These are phyloP conservation scores for Beauveria sp. DNA, from an alignment of 2,329 filamentous ascomycete species.

Conservation along the genomic window DNA sequence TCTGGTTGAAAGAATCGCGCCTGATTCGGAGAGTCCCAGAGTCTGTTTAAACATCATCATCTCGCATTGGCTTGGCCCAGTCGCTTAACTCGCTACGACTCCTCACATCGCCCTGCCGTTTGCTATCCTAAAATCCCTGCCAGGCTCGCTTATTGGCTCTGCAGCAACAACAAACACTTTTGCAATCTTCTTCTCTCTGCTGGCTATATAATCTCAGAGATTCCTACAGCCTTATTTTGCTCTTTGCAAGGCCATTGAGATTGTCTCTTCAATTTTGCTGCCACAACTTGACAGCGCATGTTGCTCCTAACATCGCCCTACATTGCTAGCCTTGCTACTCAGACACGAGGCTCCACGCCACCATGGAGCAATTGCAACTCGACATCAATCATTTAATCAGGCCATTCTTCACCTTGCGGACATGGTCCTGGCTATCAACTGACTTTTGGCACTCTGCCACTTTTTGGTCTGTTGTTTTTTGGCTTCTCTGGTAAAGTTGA, in stretches of 20 bases:
- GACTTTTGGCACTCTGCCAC: slow-evolving; percentile 34
- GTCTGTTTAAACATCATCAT: neutral
- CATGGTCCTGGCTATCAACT: slow-evolving; percentile 20
- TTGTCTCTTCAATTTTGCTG: neutral
- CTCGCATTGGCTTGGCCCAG: neutral
- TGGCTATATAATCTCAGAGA: neutral
- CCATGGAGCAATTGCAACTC: neutral
- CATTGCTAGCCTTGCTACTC: neutral
- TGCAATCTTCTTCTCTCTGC: neutral
- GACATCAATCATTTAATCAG: neutral
- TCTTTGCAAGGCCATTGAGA: neutral
- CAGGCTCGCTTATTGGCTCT: slow-evolving; percentile 7
- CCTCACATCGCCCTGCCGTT: slow-evolving; percentile 6
- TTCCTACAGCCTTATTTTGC: neutral
- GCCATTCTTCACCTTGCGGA: neutral
- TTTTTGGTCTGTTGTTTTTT: slow-evolving; percentile 35
- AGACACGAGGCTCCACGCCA: neutral
- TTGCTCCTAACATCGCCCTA: neutral
- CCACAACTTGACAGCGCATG: neutral
- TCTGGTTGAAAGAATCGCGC: neutral
- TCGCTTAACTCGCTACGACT: neutral
- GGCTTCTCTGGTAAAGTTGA: slow-evolving; percentile 39
- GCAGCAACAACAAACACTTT: neutral
- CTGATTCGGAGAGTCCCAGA: neutral
- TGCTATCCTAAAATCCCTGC: slow-evolving; percentile 1